These are phyloP conservation scores for Tricholoma hemisulphureum DNA, from an alignment of 768 basidiomycete species.

Conservation along the genomic window DNA sequence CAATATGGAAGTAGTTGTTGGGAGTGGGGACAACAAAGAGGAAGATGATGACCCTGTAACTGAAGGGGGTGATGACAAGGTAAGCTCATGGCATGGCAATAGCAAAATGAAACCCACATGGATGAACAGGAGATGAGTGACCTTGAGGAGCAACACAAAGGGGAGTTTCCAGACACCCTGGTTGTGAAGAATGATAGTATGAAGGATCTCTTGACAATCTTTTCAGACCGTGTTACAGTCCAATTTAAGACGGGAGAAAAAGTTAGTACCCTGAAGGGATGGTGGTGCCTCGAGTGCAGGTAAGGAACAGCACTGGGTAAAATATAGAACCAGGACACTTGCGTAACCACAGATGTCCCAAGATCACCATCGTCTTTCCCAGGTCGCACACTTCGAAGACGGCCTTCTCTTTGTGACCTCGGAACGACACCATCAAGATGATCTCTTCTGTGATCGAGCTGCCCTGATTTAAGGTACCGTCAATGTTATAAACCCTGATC, in stretches of 20 bases:
- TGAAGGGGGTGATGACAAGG: background rate
- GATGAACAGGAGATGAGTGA: background rate
- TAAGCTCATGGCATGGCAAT: background rate
- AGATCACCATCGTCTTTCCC: no score
- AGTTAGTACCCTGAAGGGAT: background rate
- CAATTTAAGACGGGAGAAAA: slow-evolving; percentile 12
- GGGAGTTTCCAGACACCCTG: slow-evolving; percentile 7
- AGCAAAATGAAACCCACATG: background rate
- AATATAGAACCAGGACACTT: background rate
- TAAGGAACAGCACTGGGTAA: background rate
- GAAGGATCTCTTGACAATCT: no score
- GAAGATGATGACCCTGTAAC: background rate
- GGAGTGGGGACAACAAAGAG: background rate
- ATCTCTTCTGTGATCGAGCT: no score
- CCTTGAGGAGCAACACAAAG: background rate
- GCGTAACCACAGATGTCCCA: background rate
- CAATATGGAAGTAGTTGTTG: background rate
- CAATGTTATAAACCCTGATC: no score
- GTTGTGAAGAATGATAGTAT: no score
- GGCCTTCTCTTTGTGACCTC: no score
- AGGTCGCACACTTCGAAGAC: no score
- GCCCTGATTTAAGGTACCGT: no score
- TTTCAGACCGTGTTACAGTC: no score
- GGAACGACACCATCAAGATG: no score
- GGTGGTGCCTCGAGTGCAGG: slow-evolving; percentile 2